Evolutionary conservation across 2,329 filamentous ascomycete species (phyloP).

Genomic region (Diplodia intermedia): DNA sequence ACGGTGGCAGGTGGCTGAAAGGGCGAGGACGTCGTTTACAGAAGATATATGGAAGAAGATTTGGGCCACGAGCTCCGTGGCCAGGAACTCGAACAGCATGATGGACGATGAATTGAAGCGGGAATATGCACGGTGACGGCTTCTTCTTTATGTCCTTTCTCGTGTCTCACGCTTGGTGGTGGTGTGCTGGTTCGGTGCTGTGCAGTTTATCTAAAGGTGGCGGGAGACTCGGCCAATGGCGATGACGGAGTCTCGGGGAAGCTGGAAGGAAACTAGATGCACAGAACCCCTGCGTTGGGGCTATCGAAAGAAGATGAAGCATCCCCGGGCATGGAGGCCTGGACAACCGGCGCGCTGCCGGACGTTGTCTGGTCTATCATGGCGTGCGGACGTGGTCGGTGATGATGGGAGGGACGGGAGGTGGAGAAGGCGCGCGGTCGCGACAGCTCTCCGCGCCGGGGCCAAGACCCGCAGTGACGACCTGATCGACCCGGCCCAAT

Average conservation of each 20-base stretch:
- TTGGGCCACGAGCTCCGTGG: conserved; percentile 65
- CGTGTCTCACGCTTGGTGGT: conserved; percentile 8
- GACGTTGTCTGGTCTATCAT: conserved; percentile 41
- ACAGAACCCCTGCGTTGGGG: conserved; percentile 62
- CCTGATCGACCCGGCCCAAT: conserved; percentile 6
- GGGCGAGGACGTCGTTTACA: conserved; percentile 60
- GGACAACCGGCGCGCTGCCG: conserved; percentile 42
- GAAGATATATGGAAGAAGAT: conserved; percentile 62
- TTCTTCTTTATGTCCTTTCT: conserved; percentile 3
- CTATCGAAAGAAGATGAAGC: conserved; percentile 51
- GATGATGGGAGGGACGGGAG: conserved; percentile 10
- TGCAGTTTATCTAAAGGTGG: conserved; percentile 29
- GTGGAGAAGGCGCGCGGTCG: conserved; percentile 2
- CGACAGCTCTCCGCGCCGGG: conserved; percentile 14
- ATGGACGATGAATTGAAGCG: conserved; percentile 37
- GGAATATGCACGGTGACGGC: neutral
- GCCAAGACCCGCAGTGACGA: conserved; percentile 20
- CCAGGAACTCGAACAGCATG: conserved; percentile 63
- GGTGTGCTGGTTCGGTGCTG: neutral
- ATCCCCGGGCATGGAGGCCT: conserved; percentile 38
- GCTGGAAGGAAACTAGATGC: conserved; percentile 45
- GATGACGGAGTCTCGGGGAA: conserved; percentile 34
- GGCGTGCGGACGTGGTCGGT: conserved; percentile 41
- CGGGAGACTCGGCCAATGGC: conserved; percentile 14
- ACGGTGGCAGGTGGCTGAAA: conserved; percentile 62